Conservation (phyloP, 768 basidiomycete species). For the Mycena olivaceomarginata region DNA sequence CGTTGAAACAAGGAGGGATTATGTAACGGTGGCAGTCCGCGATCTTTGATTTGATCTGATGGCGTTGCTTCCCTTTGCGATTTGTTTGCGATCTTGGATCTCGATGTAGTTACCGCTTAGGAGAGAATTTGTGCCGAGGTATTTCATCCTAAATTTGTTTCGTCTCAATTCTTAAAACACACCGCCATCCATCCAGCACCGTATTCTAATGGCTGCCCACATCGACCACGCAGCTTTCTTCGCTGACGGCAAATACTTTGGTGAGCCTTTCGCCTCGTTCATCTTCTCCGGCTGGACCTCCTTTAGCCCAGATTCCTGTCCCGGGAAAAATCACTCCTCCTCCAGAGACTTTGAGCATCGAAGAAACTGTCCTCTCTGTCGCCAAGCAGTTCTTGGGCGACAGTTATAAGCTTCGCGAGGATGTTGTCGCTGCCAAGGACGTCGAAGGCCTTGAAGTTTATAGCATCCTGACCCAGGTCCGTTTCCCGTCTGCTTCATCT, state of each 20-base stretch:
- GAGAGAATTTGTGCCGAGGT: too few species aligned
- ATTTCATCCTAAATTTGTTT: too few species aligned
- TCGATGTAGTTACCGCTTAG: too few species aligned
- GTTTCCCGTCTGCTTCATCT: background rate
- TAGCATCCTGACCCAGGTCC: slow-evolving; percentile 36
- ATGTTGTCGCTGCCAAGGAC: slow-evolving; percentile 11
- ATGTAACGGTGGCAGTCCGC: too few species aligned
- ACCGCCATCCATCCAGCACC: background rate
- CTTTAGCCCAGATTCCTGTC: slow-evolving; percentile 34
- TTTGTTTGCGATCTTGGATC: too few species aligned
- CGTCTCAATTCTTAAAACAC: too few species aligned
- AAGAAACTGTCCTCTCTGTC: slow-evolving; percentile 32
- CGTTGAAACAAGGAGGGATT: too few species aligned
- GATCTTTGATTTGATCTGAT: too few species aligned
- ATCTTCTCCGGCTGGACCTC: background rate
- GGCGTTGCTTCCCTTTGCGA: too few species aligned
- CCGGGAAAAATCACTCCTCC: slow-evolving; percentile 30
- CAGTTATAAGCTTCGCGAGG: slow-evolving; percentile 34
- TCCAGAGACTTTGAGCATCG: slow-evolving; percentile 30
- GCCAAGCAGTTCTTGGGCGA: slow-evolving; percentile 38
- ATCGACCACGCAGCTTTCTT: slow-evolving; percentile 33
- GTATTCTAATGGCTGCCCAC: background rate
- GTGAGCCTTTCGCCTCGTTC: background rate
- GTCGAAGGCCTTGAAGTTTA: slow-evolving; percentile 39
- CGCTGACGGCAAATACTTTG: slow-evolving; percentile 41